These are phyloP conservation scores for Neurospora sp. DNA, from an alignment of 495 filamentous ascomycete genomes.

Conservation along the genomic window DNA sequence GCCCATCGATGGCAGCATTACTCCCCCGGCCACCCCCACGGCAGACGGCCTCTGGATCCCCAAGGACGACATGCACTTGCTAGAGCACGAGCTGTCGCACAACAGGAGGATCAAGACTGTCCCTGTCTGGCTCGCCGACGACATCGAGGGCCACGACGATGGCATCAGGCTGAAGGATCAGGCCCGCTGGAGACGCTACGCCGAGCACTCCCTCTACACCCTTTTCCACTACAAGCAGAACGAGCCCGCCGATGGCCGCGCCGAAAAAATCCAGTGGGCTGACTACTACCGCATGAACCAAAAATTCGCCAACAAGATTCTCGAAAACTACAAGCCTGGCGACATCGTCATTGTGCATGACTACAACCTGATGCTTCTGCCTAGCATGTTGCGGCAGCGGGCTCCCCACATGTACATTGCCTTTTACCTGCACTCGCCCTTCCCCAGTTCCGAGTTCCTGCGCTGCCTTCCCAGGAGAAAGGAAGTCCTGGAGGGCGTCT, in stretches of 20 bases:
- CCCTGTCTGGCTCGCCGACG: slow-evolving; percentile 79
- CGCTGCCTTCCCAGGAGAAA: slow-evolving; percentile 77
- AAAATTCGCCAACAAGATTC: slow-evolving; percentile 76
- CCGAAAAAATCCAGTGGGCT: slow-evolving; percentile 72
- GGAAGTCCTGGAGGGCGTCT: slow-evolving; percentile 75
- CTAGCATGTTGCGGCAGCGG: slow-evolving; percentile 71
- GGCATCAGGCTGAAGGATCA: slow-evolving; percentile 64
- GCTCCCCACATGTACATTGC: slow-evolving; percentile 78
- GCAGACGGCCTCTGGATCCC: slow-evolving; percentile 56
- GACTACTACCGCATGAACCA: slow-evolving; percentile 84
- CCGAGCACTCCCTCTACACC: slow-evolving; percentile 80
- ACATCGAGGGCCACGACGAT: slow-evolving; percentile 51
- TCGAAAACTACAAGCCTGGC: slow-evolving; percentile 75
- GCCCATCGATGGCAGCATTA: slow-evolving; percentile 49
- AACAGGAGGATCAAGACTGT: slow-evolving; percentile 54
- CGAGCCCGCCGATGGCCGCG: slow-evolving; percentile 72
- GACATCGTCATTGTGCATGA: slow-evolving; percentile 89
- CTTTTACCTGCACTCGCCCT: slow-evolving; percentile 85
- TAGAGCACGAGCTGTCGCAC: slow-evolving; percentile 59
- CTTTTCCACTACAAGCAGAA: slow-evolving; percentile 91
- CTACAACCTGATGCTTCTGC: slow-evolving; percentile 80
- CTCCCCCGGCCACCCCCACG: slow-evolving; percentile 42
- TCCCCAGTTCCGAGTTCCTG: slow-evolving; percentile 89
- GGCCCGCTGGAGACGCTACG: slow-evolving; percentile 73
- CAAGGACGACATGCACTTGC: slow-evolving; percentile 50